Conservation (phyloP, 495 filamentous ascomycete species). For the Penicillium manginii region DNA sequence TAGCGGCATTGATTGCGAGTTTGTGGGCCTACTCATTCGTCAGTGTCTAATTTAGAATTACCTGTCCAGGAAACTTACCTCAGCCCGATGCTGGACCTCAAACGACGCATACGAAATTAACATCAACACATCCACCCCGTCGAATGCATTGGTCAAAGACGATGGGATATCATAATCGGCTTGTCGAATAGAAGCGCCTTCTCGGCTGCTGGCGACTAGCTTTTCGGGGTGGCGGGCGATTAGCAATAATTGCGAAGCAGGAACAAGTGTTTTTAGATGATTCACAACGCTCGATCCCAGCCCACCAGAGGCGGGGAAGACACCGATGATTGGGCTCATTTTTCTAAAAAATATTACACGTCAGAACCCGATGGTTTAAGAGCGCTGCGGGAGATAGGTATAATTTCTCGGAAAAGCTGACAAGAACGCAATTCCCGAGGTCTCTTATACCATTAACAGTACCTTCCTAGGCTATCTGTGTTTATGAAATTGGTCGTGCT, state of each 20-base stretch:
- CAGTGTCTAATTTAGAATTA: not conserved
- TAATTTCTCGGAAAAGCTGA: no score
- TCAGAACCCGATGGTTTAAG: not conserved
- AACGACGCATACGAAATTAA: slow-evolving; percentile 49
- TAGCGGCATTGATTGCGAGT: slow-evolving; percentile 60
- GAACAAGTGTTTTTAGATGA: slow-evolving; percentile 45
- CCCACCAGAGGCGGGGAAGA: slow-evolving; percentile 57
- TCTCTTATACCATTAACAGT: no score
- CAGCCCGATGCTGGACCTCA: slow-evolving; percentile 39
- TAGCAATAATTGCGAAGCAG: slow-evolving; percentile 43
- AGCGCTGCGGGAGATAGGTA: no score
- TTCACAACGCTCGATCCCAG: slow-evolving; percentile 51
- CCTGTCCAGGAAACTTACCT: slow-evolving; percentile 18
- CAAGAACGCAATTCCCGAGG: no score
- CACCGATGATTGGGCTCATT: slow-evolving; percentile 40
- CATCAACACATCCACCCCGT: slow-evolving; percentile 40
- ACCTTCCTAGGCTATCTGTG: no score
- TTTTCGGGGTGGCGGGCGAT: slow-evolving; percentile 51
- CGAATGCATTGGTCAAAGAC: slow-evolving; percentile 38
- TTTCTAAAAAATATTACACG: not conserved
- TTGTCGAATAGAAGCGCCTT: slow-evolving; percentile 34
- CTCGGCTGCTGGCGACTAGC: slow-evolving; percentile 19
- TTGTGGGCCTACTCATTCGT: slow-evolving; percentile 42
- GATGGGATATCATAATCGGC: slow-evolving; percentile 43
- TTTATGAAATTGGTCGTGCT: no score